Conservation (phyloP, 345 rosid genomes). For the Aethionema arabicum region DNA sequence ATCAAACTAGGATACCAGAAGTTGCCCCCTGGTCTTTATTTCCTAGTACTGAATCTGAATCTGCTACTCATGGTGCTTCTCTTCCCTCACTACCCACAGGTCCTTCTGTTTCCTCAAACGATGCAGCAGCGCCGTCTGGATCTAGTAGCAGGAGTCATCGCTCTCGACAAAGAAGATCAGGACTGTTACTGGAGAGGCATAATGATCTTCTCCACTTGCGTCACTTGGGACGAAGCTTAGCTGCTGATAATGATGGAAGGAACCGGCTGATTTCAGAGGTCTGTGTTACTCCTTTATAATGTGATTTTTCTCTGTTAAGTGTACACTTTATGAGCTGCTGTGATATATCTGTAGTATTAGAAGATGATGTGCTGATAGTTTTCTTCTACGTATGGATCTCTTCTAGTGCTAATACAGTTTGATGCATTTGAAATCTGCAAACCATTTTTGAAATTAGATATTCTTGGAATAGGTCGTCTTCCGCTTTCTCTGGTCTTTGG, state of each 20-base stretch:
- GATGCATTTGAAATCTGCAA: too few relatives aligned
- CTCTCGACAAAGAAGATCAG: constrained; percentile 50
- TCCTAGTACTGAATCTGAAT: constrained; percentile 53
- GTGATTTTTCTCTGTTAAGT: not conserved
- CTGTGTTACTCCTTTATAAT: constrained; percentile 5
- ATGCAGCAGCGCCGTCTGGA: constrained; percentile 46
- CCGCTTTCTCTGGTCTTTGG: not conserved
- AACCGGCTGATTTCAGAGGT: constrained; percentile 80
- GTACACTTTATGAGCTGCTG: not conserved
- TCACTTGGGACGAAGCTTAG: constrained; percentile 62
- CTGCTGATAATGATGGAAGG: constrained; percentile 71
- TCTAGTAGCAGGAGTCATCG: constrained; percentile 50
- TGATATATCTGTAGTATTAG: not conserved
- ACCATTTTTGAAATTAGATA: too few relatives aligned
- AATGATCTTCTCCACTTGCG: constrained; percentile 56
- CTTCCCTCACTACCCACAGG: constrained; percentile 54
- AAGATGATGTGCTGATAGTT: not conserved
- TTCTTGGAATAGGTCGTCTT: too few relatives aligned
- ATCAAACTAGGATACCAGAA: constrained; percentile 53
- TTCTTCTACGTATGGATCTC: too few relatives aligned
- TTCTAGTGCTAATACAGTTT: too few relatives aligned
- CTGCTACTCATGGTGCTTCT: constrained; percentile 52
- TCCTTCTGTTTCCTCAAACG: constrained; percentile 53
- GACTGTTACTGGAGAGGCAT: constrained; percentile 53
- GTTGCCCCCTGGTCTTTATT: constrained; percentile 73